Conservation (phyloP, 768 basidiomycete species). For the Boletus tomentosulus region DNA sequence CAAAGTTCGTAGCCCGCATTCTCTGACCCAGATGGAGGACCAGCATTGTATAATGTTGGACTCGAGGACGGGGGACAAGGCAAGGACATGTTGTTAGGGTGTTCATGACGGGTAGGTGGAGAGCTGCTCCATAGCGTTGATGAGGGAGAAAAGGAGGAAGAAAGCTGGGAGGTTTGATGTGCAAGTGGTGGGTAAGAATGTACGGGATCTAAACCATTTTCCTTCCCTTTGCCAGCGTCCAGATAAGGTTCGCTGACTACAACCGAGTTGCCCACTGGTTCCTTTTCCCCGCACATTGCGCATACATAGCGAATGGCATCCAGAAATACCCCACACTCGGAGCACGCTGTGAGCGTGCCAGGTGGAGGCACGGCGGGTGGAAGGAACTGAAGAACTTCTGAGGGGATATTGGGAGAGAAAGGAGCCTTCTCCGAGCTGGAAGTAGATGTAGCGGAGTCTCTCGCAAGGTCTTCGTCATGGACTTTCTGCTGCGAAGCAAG, state of each 20-base stretch:
- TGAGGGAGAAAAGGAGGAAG: constrained; percentile 16
- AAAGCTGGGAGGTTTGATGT: constrained; percentile 26
- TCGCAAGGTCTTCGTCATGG: constrained; percentile 17
- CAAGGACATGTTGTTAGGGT: constrained; percentile 39
- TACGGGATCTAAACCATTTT: constrained; percentile 24
- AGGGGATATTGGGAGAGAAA: constrained; percentile 36
- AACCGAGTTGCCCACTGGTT: constrained; percentile 33
- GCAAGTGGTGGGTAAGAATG: constrained; percentile 35
- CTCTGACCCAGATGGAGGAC: constrained; percentile 2
- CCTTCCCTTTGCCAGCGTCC: constrained; percentile 44
- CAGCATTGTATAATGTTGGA: constrained; percentile 5
- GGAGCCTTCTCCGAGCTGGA: constrained; percentile 16
- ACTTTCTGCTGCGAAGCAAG: constrained; percentile 50
- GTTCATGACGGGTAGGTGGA: constrained; percentile 12
- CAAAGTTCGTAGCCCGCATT: constrained; percentile 78
- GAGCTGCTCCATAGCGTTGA: constrained; percentile 12
- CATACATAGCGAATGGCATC: constrained; percentile 90
- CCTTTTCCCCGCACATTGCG: constrained; percentile 78
- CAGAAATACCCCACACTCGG: constrained; percentile 68
- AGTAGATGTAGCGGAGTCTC: constrained; percentile 10
- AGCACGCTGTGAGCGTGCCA: constrained; percentile 73
- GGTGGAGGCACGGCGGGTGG: constrained; percentile 48
- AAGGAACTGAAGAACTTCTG: constrained; percentile 51
- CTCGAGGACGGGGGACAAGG: constrained; percentile 39
- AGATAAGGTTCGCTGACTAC: constrained; percentile 7